Evolutionary conservation across 1,284 basidiomycete genomes (phyloP), one percentile per base, ranked within the genome.

Genomic region (Ustilago vetiveriae): DNA sequence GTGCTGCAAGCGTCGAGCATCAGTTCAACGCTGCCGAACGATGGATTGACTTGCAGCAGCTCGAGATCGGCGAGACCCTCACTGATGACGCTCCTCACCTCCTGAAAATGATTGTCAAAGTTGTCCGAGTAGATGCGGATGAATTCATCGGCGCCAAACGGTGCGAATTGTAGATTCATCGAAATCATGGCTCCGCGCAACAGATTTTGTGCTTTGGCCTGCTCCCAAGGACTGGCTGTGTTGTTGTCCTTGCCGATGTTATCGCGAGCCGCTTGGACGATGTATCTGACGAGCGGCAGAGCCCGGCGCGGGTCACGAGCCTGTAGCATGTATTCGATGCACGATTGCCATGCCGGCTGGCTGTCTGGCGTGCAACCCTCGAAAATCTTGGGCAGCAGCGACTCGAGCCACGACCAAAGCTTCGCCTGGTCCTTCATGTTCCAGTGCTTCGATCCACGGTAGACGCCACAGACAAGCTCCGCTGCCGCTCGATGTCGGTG

Each of bases 401-500:
- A 83, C 11, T 85, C 85, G 42, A 91, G 85, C 96, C 95, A 98
- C 27, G 84, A 79, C 93, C 92, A 95, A 4, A 98, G 83, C 42
- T 82, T 80, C 42, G 87, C 83, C 41, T 88, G 86, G 62, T 86
- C 84, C 48, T 84, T 83, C 55, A 85, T 85, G 0, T 88, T 86
- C 95, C 95, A 98, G 81, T 98, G 92, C 83, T 96, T 96, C 13
- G 90, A 89, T 23, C 93, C 94, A 87, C 85, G 73, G 52, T 80
- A 48, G 43, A 91, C 78, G 38, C 94, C 94, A 40, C 88, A 86
- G 32, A 97, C 81, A 27, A 96, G 84, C 84, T 98, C 95, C 46
- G 90, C 92, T 7, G 90, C 90, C 21, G 92, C 92, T 27, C 94
- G 88, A 79, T 95, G 94, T 83, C 92, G 92, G 85, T 92, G 95